Evolutionary conservation across 169 alveolate species (phyloP).

Genomic region (Nephromyces sp.): DNA sequence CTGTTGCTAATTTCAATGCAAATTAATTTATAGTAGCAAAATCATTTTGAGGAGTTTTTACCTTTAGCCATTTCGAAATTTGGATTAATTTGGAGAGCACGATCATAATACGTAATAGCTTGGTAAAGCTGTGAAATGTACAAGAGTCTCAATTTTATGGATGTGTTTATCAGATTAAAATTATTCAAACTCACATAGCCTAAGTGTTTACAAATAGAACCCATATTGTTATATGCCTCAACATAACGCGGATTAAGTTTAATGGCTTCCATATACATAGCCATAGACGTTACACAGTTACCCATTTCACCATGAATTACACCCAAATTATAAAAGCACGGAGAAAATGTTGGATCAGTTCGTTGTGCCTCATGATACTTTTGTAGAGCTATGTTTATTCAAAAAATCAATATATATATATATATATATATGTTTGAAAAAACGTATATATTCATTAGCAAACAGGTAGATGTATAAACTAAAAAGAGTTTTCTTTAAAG

Average conservation of each 20-base stretch:
- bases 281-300: background rate
- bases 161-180: background rate
- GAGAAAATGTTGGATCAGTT: slow-evolving; percentile 3
- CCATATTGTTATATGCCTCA: slow-evolving; percentile 36
- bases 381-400: background rate
- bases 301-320: slow-evolving; percentile 4
- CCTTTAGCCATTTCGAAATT: slow-evolving; percentile 6
- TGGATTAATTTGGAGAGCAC: slow-evolving; percentile 9
- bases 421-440: background rate
- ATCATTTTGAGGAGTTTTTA: background rate
- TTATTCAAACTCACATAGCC: slow-evolving; percentile 1
- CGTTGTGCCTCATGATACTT: slow-evolving; percentile 1
- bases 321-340: slow-evolving; percentile 3
- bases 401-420: background rate
- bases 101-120: slow-evolving; percentile 8
- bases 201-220: slow-evolving; percentile 16
- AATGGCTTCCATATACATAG: slow-evolving; percentile 1
- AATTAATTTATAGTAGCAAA: too few species aligned
- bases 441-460: too few species aligned
- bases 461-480: background rate
- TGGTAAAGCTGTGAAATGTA: slow-evolving; percentile 20
- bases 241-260: background rate
- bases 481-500: background rate
- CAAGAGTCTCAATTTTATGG: too few species aligned
- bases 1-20: too few species aligned